Evolutionary conservation across 1,284 basidiomycete genomes (phyloP).

Genomic region (Ganoderma leucocontextum): DNA sequence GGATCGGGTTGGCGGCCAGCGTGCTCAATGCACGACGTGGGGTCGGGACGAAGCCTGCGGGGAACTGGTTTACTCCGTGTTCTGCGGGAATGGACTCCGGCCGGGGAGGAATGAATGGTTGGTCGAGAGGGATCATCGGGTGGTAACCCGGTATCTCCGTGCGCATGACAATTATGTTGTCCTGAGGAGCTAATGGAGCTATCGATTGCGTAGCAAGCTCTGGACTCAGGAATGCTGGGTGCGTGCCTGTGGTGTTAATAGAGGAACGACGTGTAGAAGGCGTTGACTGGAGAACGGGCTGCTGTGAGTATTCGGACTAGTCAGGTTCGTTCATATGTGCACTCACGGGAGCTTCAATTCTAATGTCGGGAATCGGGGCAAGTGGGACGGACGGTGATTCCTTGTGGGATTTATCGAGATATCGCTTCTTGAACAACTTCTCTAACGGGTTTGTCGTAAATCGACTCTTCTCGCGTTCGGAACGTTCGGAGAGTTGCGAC

Average conservation of each 20-base stretch:
- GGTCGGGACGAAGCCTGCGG: constrained; percentile 32
- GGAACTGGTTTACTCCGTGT: constrained; percentile 25
- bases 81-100: constrained; percentile 18
- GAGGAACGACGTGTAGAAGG: constrained; percentile 28
- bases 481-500: constrained; percentile 17
- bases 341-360: constrained; percentile 35
- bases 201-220: constrained; percentile 21
- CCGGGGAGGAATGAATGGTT: constrained; percentile 23
- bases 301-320: background rate
- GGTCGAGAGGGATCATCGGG: constrained; percentile 18
- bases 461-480: constrained; percentile 1
- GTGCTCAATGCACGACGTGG: constrained; percentile 14
- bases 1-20: constrained; percentile 2
- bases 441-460: constrained; percentile 30
- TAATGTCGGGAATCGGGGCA: constrained; percentile 33
- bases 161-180: constrained; percentile 30
- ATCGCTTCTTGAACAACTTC: constrained; percentile 32
- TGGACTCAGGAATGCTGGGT: constrained; percentile 34
- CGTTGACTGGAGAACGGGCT: constrained; percentile 18
- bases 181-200: constrained; percentile 23
- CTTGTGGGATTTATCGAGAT: constrained; percentile 22
- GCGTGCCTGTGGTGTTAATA: constrained; percentile 19
- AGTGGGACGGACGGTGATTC: constrained; percentile 6
- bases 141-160: constrained; percentile 27
- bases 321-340: background rate